phyloP scores from a whole-genome alignment of 2,329 filamentous ascomycete species.

The Cladosporium sp. region DNA sequence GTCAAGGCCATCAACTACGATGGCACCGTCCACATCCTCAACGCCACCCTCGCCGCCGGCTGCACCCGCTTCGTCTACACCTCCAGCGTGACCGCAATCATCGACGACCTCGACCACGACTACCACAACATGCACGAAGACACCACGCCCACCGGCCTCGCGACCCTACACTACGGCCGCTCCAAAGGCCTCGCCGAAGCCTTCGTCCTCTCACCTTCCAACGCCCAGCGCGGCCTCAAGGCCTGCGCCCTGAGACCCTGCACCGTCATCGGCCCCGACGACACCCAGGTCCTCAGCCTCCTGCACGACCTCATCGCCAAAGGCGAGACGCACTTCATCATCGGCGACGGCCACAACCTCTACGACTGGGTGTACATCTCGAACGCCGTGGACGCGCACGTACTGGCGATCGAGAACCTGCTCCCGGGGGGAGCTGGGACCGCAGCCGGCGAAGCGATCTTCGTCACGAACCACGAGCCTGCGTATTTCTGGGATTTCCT shows the following conservation, averaged over 20 bases:
- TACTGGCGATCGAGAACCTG: slow-evolving; percentile 70
- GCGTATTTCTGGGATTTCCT: slow-evolving; percentile 77
- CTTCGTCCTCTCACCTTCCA: slow-evolving; percentile 69
- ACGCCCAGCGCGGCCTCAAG: slow-evolving; percentile 30
- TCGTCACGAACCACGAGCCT: slow-evolving; percentile 34
- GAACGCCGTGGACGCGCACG: slow-evolving; percentile 71
- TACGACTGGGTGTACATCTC: slow-evolving; percentile 66
- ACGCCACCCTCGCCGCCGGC: slow-evolving; percentile 60
- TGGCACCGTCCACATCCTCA: slow-evolving; percentile 72
- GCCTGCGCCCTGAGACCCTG: slow-evolving; percentile 70
- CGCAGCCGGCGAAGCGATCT: slow-evolving; percentile 74
- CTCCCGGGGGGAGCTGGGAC: slow-evolving; percentile 49
- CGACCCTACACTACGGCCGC: slow-evolving; percentile 73
- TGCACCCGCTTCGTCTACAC: slow-evolving; percentile 87
- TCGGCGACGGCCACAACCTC: slow-evolving; percentile 67
- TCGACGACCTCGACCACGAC: slow-evolving; percentile 67
- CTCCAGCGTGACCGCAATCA: slow-evolving; percentile 78
- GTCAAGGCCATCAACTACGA: slow-evolving; percentile 82
- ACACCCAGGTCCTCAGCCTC: slow-evolving; percentile 67
- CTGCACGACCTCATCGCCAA: slow-evolving; percentile 66
- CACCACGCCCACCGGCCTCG: slow-evolving; percentile 66
- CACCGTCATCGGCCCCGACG: slow-evolving; percentile 86
- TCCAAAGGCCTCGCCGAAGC: slow-evolving; percentile 84
- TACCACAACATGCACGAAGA: slow-evolving; percentile 76
- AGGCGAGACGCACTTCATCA: slow-evolving; percentile 67